phyloP scores from a whole-genome alignment of 208 protist genomes.

The Trypanosoma platydactyli region DNA sequence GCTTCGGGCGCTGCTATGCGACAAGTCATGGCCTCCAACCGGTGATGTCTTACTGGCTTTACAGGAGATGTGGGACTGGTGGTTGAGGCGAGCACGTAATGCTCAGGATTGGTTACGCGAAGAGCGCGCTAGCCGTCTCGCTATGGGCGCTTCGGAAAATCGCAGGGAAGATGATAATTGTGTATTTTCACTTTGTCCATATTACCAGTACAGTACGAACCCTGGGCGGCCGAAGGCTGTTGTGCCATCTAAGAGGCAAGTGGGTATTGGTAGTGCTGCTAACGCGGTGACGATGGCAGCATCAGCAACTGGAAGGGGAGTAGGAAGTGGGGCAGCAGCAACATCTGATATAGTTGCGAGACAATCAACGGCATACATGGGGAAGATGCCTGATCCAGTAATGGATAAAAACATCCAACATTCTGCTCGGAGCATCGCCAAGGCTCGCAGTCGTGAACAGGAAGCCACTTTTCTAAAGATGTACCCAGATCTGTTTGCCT shows the following conservation, averaged over 20 bases:
- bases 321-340: too few species aligned
- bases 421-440: conserved; percentile 57
- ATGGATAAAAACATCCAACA: conserved; percentile 66
- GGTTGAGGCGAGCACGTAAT: conserved; percentile 40
- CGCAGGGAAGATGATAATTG: neutral
- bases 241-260: conserved; percentile 16
- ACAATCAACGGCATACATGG: conserved; percentile 50
- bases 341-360: conserved; percentile 10
- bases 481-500: conserved; percentile 72
- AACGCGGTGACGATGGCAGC: neutral
- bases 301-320: too few species aligned
- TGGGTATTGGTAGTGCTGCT: conserved; percentile 8
- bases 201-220: conserved; percentile 33
- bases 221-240: conserved; percentile 26
- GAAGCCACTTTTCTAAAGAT: conserved; percentile 76
- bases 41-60: conserved; percentile 29
- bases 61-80: conserved; percentile 77
- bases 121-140: conserved; percentile 36
- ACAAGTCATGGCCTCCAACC: conserved; percentile 22
- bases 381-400: conserved; percentile 62
- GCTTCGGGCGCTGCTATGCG: conserved; percentile 30
- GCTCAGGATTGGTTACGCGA: conserved; percentile 76
- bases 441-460: conserved; percentile 59
- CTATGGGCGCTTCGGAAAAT: neutral
- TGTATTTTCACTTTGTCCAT: conserved; percentile 27